phyloP scores from a whole-genome alignment of 495 filamentous ascomycete genomes.

The Saxophila tyrrhenica region DNA sequence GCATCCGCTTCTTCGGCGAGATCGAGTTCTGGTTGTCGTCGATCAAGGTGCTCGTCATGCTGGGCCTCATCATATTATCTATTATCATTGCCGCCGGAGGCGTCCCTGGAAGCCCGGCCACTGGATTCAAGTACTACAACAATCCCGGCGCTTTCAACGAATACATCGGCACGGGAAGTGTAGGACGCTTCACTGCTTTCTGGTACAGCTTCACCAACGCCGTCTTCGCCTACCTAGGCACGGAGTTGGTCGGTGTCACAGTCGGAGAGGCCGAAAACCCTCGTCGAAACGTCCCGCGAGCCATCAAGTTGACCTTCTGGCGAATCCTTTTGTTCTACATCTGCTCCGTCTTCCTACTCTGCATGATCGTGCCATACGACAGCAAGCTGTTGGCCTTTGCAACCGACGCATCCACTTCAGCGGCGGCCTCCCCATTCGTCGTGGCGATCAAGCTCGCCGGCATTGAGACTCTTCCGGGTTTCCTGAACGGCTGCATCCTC shows the following conservation, averaged over 20 bases:
- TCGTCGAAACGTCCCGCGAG: conserved; percentile 61
- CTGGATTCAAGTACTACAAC: conserved; percentile 62
- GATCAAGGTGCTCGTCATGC: conserved; percentile 37
- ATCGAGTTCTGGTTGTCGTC: conserved; percentile 31
- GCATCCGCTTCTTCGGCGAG: conserved; percentile 39
- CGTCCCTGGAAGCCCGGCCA: conserved; percentile 42
- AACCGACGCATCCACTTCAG: conserved; percentile 49
- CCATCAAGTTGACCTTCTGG: conserved; percentile 72
- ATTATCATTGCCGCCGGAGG: conserved; percentile 57
- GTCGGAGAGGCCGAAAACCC: conserved; percentile 73
- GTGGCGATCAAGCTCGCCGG: conserved; percentile 51
- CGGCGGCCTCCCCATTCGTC: conserved; percentile 55
- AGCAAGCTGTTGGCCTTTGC: conserved; percentile 29
- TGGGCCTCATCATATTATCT: conserved; percentile 41
- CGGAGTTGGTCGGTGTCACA: conserved; percentile 60
- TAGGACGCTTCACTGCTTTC: conserved; percentile 34
- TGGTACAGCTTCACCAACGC: conserved; percentile 28
- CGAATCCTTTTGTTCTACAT: conserved; percentile 76
- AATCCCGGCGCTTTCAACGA: conserved; percentile 54
- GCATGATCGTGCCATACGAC: conserved; percentile 39
- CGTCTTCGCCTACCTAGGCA: conserved; percentile 39
- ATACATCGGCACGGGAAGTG: conserved; percentile 33
- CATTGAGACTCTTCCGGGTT: conserved; percentile 53
- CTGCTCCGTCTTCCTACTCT: conserved; percentile 42
- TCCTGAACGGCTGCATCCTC: conserved; percentile 66